Conservation (phyloP, 305 asterid species). For the Ilex paraguariensis region DNA sequence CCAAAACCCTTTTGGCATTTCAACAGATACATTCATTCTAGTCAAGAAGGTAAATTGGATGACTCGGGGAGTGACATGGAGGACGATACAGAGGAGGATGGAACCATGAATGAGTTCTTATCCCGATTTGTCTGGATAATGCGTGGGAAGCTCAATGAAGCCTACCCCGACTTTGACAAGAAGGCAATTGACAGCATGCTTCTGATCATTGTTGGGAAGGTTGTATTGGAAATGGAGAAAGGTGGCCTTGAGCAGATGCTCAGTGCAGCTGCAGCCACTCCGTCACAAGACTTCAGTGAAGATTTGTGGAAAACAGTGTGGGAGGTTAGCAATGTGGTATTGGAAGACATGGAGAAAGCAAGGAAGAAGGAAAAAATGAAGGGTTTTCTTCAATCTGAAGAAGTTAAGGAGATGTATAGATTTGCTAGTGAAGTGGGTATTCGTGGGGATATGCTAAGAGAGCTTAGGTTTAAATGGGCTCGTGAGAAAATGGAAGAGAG, state of each 20-base stretch:
- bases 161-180: conserved; percentile 61
- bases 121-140: conserved; percentile 82
- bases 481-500: conserved; percentile 81
- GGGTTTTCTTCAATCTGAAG: conserved; percentile 76
- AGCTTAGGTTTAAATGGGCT: conserved; percentile 94
- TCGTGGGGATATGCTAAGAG: conserved; percentile 87
- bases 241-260: conserved; percentile 46
- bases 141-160: conserved; percentile 61
- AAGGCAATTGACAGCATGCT: conserved; percentile 68
- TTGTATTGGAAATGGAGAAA: conserved; percentile 58
- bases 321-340: conserved; percentile 72
- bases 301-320: conserved; percentile 85
- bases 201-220: conserved; percentile 57
- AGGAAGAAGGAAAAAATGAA: conserved; percentile 84
- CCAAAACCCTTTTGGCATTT: conserved; percentile 11
- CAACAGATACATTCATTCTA: conserved; percentile 33
- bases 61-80: conserved; percentile 22
- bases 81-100: conserved; percentile 41
- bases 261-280: conserved; percentile 25
- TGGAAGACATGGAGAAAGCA: conserved; percentile 77
- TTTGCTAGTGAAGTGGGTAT: conserved; percentile 91
- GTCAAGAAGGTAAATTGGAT: conserved; percentile 19
- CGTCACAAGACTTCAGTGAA: conserved; percentile 55
- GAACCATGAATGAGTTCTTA: conserved; percentile 61
- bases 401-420: conserved; percentile 82